These are phyloP conservation scores for Mikania micrantha DNA, from an alignment of 129 eudicot genomes.

Conservation along the genomic window DNA sequence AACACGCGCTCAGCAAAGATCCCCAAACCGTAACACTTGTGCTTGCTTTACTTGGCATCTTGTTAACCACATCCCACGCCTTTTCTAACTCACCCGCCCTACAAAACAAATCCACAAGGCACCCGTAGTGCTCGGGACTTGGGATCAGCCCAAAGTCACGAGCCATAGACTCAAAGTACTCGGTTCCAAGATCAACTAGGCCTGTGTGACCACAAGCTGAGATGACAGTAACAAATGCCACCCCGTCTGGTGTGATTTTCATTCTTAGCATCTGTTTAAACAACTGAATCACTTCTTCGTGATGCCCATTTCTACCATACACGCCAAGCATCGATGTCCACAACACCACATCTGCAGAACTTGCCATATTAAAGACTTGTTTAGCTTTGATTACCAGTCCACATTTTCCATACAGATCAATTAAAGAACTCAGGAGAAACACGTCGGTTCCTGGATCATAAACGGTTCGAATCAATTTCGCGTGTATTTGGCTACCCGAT, in stretches of 20 bases:
- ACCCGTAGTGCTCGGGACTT: constrained; percentile 66
- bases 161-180: constrained; percentile 55
- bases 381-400: constrained; percentile 50
- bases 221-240: constrained; percentile 55
- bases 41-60: constrained; percentile 36
- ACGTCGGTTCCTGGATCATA: constrained; percentile 41
- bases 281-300: constrained; percentile 39
- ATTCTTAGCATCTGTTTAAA: constrained; percentile 48
- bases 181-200: constrained; percentile 58
- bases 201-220: constrained; percentile 82
- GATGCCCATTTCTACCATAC: constrained; percentile 59
- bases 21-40: constrained; percentile 60
- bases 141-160: constrained; percentile 44
- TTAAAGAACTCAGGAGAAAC: constrained; percentile 53
- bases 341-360: constrained; percentile 57
- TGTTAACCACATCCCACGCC: constrained; percentile 58
- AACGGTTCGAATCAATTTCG: constrained; percentile 28
- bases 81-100: constrained; percentile 76
- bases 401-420: constrained; percentile 72
- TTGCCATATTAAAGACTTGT: constrained; percentile 40
- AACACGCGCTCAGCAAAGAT: constrained; percentile 57
- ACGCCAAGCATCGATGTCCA: constrained; percentile 86
- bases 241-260: constrained; percentile 67
- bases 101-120: constrained; percentile 70
- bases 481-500: constrained; percentile 67